Evolutionary conservation across 1,284 basidiomycete genomes (phyloP).

Genomic region (Naganishia sp.): DNA sequence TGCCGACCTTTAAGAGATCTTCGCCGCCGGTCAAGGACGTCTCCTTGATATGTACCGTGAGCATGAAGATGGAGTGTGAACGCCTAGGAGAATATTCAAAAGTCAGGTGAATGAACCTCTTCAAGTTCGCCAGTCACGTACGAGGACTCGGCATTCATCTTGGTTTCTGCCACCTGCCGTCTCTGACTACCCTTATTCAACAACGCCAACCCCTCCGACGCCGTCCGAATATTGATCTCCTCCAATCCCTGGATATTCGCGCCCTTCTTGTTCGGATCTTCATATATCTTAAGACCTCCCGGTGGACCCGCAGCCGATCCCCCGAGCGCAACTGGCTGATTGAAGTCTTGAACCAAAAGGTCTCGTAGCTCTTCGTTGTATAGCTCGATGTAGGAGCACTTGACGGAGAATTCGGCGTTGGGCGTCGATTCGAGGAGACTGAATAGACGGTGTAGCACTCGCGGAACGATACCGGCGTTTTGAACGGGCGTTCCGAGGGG

Average conservation of each 20-base stretch:
- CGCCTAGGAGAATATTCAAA: conserved; percentile 59
- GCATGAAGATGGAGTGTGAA: conserved; percentile 96
- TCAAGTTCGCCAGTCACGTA: conserved; percentile 48
- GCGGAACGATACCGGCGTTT: conserved; percentile 96
- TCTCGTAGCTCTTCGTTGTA: conserved; percentile 99
- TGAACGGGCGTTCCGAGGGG: conserved; percentile 77
- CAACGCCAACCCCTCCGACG: conserved; percentile 79
- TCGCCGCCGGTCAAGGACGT: conserved; percentile 63
- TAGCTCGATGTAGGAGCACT: conserved; percentile 92
- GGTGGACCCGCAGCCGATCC: conserved; percentile 58
- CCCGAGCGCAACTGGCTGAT: conserved; percentile 54
- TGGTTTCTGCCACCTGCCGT: conserved; percentile 92
- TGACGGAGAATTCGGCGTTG: conserved; percentile 81
- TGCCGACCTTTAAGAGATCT: conserved; percentile 59
- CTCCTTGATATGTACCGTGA: conserved; percentile 92
- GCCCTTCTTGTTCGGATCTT: conserved; percentile 82
- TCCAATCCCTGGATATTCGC: conserved; percentile 94
- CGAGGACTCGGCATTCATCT: conserved; percentile 93
- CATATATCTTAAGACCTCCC: conserved; percentile 84
- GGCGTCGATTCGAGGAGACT: conserved; percentile 75
- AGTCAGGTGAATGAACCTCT: conserved; percentile 1
- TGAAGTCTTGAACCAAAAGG: conserved; percentile 74
- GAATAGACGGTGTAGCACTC: conserved; percentile 89
- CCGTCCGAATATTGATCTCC: conserved; percentile 80
- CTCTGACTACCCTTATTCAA: conserved; percentile 86